Percentiles rank a stretch among this genome's conserved stretches.
These are phyloP conservation scores for Pichia sp. DNA, from an alignment of 1,139 yeast genomes.

Conservation along the genomic window DNA sequence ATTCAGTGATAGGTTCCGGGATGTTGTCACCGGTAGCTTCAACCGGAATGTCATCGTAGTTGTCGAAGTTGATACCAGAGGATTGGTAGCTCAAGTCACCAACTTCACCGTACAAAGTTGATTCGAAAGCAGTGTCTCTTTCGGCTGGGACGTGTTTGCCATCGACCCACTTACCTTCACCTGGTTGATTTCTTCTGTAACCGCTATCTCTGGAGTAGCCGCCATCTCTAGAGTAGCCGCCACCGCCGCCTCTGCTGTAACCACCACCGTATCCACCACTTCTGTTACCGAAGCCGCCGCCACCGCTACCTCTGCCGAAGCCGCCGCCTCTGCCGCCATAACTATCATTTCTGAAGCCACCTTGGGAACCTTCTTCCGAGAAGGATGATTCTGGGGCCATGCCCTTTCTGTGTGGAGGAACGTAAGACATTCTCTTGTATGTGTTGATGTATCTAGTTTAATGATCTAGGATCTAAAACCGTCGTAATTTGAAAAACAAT, in stretches of 20 bases:
- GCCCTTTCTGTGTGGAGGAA: constrained; percentile 33
- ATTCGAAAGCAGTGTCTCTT: constrained; percentile 64
- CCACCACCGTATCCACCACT: constrained; percentile 31
- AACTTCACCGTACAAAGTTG: constrained; percentile 79
- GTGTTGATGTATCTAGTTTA: neutral
- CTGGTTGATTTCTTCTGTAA: constrained; percentile 14
- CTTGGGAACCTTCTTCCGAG: neutral
- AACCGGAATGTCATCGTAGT: constrained; percentile 97
- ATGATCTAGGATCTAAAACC: constrained; percentile 6
- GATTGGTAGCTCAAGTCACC: constrained; percentile 83
- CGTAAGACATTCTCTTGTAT: constrained; percentile 30
- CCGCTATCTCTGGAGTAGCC: constrained; percentile 33
- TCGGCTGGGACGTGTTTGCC: constrained; percentile 88
- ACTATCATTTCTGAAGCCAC: constrained; percentile 3
- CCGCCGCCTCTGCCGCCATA: constrained; percentile 35
- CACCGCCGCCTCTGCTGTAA: constrained; percentile 36
- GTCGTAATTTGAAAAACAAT: neutral
- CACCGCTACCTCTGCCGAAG: constrained; percentile 29
- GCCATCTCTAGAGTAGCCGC: constrained; percentile 14
- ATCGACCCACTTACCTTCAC: constrained; percentile 70
- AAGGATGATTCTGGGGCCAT: constrained; percentile 6
- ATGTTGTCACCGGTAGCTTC: constrained; percentile 95
- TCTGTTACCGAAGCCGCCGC: constrained; percentile 6
- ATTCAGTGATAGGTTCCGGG: constrained; percentile 86
- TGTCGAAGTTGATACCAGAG: constrained; percentile 97